phyloP scores from a whole-genome alignment of 176 grass and related monocot species.

The Triticum turgidum region DNA sequence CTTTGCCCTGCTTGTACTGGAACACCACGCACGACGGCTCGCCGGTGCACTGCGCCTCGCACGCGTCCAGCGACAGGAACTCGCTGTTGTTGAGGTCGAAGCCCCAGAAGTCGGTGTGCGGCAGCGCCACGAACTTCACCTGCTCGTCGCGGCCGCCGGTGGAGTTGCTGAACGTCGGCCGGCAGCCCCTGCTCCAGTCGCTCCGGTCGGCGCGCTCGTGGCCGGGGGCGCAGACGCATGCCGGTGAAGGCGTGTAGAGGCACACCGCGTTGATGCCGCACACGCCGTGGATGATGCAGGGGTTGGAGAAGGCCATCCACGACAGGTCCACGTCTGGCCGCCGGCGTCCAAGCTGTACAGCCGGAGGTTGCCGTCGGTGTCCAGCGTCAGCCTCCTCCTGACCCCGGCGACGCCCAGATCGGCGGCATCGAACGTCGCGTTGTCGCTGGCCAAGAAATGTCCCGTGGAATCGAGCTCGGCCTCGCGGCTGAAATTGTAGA shows the following conservation, averaged over 20 bases:
- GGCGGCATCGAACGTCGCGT: slow-evolving; percentile 41
- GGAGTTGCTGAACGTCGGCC: slow-evolving; percentile 4
- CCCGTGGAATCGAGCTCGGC: slow-evolving; percentile 44
- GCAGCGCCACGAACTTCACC: slow-evolving; percentile 39
- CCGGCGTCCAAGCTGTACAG: slow-evolving; percentile 49
- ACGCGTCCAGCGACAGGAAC: slow-evolving; percentile 25
- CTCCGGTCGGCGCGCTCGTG: slow-evolving; percentile 33
- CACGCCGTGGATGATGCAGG: slow-evolving; percentile 53
- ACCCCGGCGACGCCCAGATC: slow-evolving; percentile 33
- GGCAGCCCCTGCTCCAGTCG: slow-evolving; percentile 43
- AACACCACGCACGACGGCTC: slow-evolving; percentile 44
- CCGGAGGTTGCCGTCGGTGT: slow-evolving; percentile 66
- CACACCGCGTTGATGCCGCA: slow-evolving; percentile 55
- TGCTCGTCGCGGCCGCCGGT: not conserved
- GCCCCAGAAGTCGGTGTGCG: slow-evolving; percentile 62
- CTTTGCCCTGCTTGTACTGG: slow-evolving; percentile 37
- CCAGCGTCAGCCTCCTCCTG: slow-evolving; percentile 52
- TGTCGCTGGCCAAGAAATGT: slow-evolving; percentile 55
- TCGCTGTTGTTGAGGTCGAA: slow-evolving; percentile 49
- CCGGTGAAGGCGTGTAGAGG: slow-evolving; percentile 23
- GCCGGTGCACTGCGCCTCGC: slow-evolving; percentile 8
- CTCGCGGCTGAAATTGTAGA: slow-evolving; percentile 50
- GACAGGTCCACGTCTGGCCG: slow-evolving; percentile 20
- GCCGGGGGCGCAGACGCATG: slow-evolving; percentile 36
- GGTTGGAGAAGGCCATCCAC: slow-evolving; percentile 49